These are phyloP conservation scores for Pseudogymnoascus sp. DNA, from an alignment of 2,329 filamentous ascomycete species.

Conservation along the genomic window DNA sequence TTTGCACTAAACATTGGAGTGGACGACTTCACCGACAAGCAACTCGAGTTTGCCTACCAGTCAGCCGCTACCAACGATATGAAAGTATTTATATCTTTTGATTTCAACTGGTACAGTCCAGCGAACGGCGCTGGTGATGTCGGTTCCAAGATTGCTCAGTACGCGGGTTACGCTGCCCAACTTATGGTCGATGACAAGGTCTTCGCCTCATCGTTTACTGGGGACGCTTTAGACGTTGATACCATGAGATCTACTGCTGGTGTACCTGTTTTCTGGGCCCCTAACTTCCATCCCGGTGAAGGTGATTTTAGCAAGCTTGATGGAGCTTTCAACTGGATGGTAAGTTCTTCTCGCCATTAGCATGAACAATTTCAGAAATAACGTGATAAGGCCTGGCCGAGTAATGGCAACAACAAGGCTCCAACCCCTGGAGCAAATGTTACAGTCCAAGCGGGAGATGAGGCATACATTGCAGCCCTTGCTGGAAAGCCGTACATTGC, in stretches of 20 bases:
- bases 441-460: conserved; percentile 18
- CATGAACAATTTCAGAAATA: too few species aligned
- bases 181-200: conserved; percentile 28
- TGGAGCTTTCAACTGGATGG: conserved; percentile 22
- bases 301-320: conserved; percentile 16
- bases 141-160: conserved; percentile 23
- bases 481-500: conserved; percentile 21
- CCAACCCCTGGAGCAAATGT: conserved; percentile 18
- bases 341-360: not conserved
- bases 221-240: conserved; percentile 37
- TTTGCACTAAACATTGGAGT: conserved; percentile 30
- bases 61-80: conserved; percentile 23
- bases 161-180: conserved; percentile 28
- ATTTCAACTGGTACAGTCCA: conserved; percentile 20
- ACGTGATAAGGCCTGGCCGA: conserved; percentile 18
- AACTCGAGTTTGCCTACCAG: conserved; percentile 26
- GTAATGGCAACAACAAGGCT: conserved; percentile 22
- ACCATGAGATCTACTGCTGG: conserved; percentile 30
- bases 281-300: conserved; percentile 20
- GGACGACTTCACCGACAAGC: conserved; percentile 25
- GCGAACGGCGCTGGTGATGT: conserved; percentile 18
- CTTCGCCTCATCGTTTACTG: conserved; percentile 42
- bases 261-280: conserved; percentile 20
- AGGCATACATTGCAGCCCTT: conserved; percentile 16
- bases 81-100: conserved; percentile 30